Conservation (phyloP, 768 basidiomycete species). For the Clitopilus passeckerianus region DNA sequence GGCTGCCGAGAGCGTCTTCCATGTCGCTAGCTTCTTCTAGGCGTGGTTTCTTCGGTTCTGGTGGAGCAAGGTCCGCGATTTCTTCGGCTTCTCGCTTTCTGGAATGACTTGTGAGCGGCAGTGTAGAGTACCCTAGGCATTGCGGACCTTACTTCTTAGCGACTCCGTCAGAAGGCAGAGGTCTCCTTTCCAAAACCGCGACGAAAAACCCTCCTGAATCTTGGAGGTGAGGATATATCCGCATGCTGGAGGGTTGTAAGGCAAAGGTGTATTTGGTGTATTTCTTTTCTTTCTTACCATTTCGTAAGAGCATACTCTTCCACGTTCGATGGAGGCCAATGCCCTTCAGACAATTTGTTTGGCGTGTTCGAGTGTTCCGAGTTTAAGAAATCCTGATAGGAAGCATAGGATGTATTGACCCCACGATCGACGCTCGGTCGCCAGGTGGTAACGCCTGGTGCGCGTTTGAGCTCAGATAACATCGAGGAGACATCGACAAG, state of each 20-base stretch:
- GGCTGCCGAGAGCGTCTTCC: constrained; percentile 12
- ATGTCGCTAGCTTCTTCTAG: constrained; percentile 23
- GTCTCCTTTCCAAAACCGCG: constrained; percentile 70
- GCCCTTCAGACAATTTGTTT: constrained; percentile 61
- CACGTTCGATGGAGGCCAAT: constrained; percentile 77
- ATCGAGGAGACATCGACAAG: constrained; percentile 74
- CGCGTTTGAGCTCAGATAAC: constrained; percentile 66
- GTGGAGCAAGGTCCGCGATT: constrained; percentile 21
- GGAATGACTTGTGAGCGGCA: neutral
- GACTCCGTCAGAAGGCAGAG: neutral
- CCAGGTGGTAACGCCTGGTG: constrained; percentile 79
- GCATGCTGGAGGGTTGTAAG: constrained; percentile 45
- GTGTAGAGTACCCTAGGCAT: neutral
- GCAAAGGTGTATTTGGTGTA: neutral
- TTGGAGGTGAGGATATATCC: constrained; percentile 93
- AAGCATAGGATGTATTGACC: constrained; percentile 44
- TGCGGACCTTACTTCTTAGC: neutral
- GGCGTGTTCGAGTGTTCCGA: constrained; percentile 46
- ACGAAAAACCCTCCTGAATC: constrained; percentile 98
- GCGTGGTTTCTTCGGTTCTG: constrained; percentile 48
- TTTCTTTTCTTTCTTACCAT: constrained; percentile 44
- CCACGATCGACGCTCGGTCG: constrained; percentile 60
- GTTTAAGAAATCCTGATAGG: constrained; percentile 56
- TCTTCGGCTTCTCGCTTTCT: constrained; percentile 52
- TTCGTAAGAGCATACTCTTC: constrained; percentile 57